Conservation (phyloP, 164 flowering plant species). For the Macadamia integrifolia region DNA sequence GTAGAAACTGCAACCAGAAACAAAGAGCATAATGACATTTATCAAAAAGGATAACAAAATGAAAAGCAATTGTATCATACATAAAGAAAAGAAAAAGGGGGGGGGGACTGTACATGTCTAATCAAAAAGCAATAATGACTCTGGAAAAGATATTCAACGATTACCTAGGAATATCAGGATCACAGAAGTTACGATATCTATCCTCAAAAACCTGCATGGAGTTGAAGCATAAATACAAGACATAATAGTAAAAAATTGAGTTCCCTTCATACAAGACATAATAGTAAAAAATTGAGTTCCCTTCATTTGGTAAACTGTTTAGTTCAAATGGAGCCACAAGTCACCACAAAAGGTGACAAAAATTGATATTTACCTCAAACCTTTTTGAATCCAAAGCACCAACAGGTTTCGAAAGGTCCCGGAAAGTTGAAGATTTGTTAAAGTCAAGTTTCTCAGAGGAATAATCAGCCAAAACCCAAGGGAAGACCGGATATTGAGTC, state of each 20-base stretch:
- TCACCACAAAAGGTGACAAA: neutral
- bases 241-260: neutral
- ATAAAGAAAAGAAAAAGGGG: too few relatives aligned
- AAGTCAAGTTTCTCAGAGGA: conserved; percentile 87
- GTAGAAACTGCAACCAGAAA: conserved; percentile 69
- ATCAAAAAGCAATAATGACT: neutral
- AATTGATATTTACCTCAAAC: conserved; percentile 64
- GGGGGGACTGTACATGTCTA: neutral
- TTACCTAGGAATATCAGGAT: conserved; percentile 99
- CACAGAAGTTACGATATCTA: conserved; percentile 79
- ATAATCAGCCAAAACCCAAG: conserved; percentile 97
- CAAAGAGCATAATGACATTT: conserved; percentile 7
- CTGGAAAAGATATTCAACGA: neutral
- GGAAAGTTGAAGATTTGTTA: conserved; percentile 86
- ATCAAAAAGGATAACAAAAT: neutral
- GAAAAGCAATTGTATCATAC: neutral
- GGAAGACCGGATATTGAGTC: conserved; percentile 97
- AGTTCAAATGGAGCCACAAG: neutral
- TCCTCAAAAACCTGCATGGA: conserved; percentile 85
- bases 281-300: neutral
- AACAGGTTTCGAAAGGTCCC: conserved; percentile 96
- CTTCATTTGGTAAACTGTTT: neutral
- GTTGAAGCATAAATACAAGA: conserved; percentile 6
- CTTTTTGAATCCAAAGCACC: conserved; percentile 90
- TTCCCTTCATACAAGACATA: neutral